phyloP scores from a whole-genome alignment of 306 rosid genomes.

The Medicago truncatula region DNA sequence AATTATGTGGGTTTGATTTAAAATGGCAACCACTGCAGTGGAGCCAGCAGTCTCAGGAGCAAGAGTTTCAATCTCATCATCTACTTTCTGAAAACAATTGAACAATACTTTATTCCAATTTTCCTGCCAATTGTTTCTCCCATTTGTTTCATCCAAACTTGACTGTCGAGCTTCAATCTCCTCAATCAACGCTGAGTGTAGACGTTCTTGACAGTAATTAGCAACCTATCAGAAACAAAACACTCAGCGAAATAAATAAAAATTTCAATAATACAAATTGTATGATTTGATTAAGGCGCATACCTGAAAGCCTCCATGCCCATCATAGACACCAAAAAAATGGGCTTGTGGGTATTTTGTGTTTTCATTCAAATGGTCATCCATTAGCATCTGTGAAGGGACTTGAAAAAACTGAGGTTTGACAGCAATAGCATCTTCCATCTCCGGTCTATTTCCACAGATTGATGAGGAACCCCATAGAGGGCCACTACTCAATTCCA shows the following conservation, averaged over 20 bases:
- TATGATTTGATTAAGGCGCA: slow-evolving; percentile 22
- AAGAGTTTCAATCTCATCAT: slow-evolving; percentile 62
- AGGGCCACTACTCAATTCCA: slow-evolving; percentile 50
- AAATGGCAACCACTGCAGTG: slow-evolving; percentile 79
- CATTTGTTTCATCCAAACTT: slow-evolving; percentile 38
- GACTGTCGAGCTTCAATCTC: slow-evolving; percentile 58
- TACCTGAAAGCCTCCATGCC: slow-evolving; percentile 88
- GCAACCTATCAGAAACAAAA: slow-evolving; percentile 65
- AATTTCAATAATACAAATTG: slow-evolving; percentile 13
- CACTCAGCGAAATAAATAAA: slow-evolving; percentile 29
- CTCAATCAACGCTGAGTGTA: slow-evolving; percentile 69
- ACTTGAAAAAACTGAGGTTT: slow-evolving; percentile 60
- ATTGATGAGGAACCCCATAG: slow-evolving; percentile 75
- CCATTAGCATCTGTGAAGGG: slow-evolving; percentile 56
- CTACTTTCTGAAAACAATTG: slow-evolving; percentile 70
- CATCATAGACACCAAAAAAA: slow-evolving; percentile 86
- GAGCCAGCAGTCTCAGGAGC: slow-evolving; percentile 86
- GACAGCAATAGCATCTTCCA: slow-evolving; percentile 80
- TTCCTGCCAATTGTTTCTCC: slow-evolving; percentile 52
- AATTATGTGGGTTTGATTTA: slow-evolving; percentile 63
- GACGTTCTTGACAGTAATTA: slow-evolving; percentile 69
- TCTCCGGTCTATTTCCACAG: slow-evolving; percentile 73
- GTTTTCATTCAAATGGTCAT: slow-evolving; percentile 43
- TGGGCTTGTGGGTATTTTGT: slow-evolving; percentile 49
- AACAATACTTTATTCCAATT: slow-evolving; percentile 66